These are phyloP conservation scores for Wickerhamomyces mucosus DNA, from an alignment of 805 yeast genomes.

Conservation along the genomic window DNA sequence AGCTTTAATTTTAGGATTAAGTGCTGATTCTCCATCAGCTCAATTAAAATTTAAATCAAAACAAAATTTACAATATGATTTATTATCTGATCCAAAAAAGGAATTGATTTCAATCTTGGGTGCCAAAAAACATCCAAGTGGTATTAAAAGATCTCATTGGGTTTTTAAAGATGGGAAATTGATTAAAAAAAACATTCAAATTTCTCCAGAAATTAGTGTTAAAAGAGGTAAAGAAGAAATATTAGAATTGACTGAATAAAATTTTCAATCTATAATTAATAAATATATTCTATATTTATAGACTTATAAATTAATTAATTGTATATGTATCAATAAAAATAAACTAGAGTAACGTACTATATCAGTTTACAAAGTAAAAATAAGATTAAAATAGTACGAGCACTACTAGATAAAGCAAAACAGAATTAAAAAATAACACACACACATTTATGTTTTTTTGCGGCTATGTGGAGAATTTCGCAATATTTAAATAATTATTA, in stretches of 20 bases:
- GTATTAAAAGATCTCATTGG: slow-evolving; percentile 88
- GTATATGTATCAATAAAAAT: too few relatives aligned
- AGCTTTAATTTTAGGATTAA: slow-evolving; percentile 66
- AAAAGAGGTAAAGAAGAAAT: slow-evolving; percentile 51
- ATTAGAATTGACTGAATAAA: slow-evolving; percentile 25
- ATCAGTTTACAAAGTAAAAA: too few relatives aligned
- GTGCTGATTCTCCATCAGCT: slow-evolving; percentile 72
- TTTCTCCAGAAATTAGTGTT: slow-evolving; percentile 49
- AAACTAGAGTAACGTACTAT: too few relatives aligned
- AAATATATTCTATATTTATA: too few relatives aligned
- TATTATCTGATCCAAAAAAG: slow-evolving; percentile 69
- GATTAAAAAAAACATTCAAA: slow-evolving; percentile 27
- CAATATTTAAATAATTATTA: too few relatives aligned
- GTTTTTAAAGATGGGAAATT: slow-evolving; percentile 73
- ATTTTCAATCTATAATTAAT: too few relatives aligned
- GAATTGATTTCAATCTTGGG: slow-evolving; percentile 67
- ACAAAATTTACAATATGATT: slow-evolving; percentile 61
- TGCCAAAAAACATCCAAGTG: slow-evolving; percentile 70
- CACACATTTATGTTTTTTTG: too few relatives aligned
- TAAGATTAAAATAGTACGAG: too few relatives aligned
- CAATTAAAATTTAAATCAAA: slow-evolving; percentile 70
- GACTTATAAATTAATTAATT: too few relatives aligned
- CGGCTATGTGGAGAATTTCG: too few relatives aligned
- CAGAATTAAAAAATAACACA: too few relatives aligned
- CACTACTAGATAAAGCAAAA: too few relatives aligned